These are phyloP conservation scores for Tylopilus intermedius DNA, from an alignment of 768 basidiomycete species.

Conservation along the genomic window DNA sequence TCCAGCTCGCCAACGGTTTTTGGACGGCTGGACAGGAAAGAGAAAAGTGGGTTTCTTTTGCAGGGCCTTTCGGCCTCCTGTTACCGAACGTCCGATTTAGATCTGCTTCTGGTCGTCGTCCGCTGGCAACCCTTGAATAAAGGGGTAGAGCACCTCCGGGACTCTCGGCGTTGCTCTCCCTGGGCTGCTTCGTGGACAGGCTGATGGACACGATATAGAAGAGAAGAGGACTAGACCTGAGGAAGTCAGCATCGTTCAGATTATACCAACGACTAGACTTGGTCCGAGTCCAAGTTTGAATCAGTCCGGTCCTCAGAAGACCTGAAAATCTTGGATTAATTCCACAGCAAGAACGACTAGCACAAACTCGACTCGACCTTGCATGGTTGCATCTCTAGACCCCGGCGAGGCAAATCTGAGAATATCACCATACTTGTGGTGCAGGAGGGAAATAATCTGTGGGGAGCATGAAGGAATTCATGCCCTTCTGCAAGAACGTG, in stretches of 20 bases:
- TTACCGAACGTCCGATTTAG: slow-evolving; percentile 2
- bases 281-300: slow-evolving; percentile 16
- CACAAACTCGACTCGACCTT: slow-evolving; percentile 6
- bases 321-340: slow-evolving; percentile 6
- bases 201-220: slow-evolving; percentile 10
- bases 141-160: background rate
- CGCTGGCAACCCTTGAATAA: background rate
- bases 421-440: slow-evolving; percentile 67
- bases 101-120: background rate
- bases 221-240: background rate
- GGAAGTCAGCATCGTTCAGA: background rate
- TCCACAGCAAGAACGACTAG: background rate
- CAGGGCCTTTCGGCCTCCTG: slow-evolving; percentile 1
- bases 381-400: slow-evolving; percentile 6
- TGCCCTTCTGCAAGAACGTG: slow-evolving; percentile 73
- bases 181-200: slow-evolving; percentile 5
- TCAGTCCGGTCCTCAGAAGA: slow-evolving; percentile 5
- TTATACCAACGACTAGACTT: background rate
- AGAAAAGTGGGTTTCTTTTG: slow-evolving; percentile 12
- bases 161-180: background rate
- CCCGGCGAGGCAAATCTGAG: background rate
- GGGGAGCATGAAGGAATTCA: slow-evolving; percentile 81
- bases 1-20: slow-evolving; percentile 17
- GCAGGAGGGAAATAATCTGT: slow-evolving; percentile 65
- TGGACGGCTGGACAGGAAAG: slow-evolving; percentile 11